Conservation (phyloP, 345 rosid genomes). For the Barbarea vulgaris region DNA sequence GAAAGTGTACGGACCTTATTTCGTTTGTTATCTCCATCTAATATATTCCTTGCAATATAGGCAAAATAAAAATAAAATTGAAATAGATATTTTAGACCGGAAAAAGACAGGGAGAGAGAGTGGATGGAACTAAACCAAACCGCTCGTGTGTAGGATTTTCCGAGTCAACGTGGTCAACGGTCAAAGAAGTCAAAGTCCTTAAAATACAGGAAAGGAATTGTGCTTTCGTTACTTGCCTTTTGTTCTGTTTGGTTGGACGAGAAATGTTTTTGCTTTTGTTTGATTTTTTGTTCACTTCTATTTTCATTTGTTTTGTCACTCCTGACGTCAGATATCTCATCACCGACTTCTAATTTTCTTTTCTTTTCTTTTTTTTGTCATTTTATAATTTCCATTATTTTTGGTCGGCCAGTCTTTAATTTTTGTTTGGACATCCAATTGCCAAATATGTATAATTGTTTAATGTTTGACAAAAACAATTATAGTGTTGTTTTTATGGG, state of each 20-base stretch:
- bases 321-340: slow-evolving; percentile 16
- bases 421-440: background rate
- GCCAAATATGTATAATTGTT: background rate
- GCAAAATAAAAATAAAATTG: background rate
- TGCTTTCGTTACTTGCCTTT: slow-evolving; percentile 16
- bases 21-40: background rate
- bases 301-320: slow-evolving; percentile 8
- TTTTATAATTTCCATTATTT: background rate
- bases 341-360: slow-evolving; percentile 30
- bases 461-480: background rate
- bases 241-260: slow-evolving; percentile 7
- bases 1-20: slow-evolving; percentile 9
- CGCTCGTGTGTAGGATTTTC: slow-evolving; percentile 30
- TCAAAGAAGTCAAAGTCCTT: slow-evolving; percentile 38
- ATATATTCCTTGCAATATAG: background rate
- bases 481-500: too few species aligned
- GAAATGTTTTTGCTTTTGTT: slow-evolving; percentile 10
- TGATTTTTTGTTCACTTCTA: slow-evolving; percentile 14
- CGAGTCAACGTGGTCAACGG: slow-evolving; percentile 39
- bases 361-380: background rate
- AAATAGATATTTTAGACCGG: background rate
- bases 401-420: slow-evolving; percentile 18
- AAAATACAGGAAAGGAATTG: slow-evolving; percentile 28
- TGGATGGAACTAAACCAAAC: slow-evolving; percentile 23
- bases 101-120: background rate